phyloP scores from a whole-genome alignment of 2,329 filamentous ascomycete genomes.

The Ophiostoma pallidulum region DNA sequence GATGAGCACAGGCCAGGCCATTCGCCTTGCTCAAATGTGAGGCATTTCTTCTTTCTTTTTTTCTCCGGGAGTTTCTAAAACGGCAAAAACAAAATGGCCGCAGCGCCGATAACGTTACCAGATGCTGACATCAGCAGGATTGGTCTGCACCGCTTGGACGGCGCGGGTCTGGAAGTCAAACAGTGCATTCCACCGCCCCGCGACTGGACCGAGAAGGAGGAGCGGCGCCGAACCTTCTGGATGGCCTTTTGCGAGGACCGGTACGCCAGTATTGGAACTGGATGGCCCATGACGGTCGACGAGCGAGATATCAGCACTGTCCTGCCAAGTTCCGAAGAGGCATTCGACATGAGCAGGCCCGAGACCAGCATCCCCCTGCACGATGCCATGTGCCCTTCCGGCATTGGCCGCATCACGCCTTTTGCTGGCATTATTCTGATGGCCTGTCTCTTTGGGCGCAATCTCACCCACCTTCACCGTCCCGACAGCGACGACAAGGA shows the following conservation, averaged over 20 bases:
- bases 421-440: conserved; percentile 76
- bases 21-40: conserved; percentile 76
- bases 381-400: conserved; percentile 60
- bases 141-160: conserved; percentile 80
- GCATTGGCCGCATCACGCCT: conserved; percentile 64
- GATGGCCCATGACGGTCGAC: conserved; percentile 92
- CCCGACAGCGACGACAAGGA: conserved; percentile 74
- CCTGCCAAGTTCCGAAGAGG: conserved; percentile 73
- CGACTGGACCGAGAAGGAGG: conserved; percentile 92
- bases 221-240: conserved; percentile 89
- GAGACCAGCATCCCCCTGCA: conserved; percentile 61
- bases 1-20: conserved; percentile 77
- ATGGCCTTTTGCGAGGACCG: conserved; percentile 84
- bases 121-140: conserved; percentile 54
- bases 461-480: conserved; percentile 82
- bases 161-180: conserved; percentile 76
- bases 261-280: conserved; percentile 91
- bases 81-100: too few relatives aligned
- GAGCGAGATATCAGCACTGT: conserved; percentile 85
- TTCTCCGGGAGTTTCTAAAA: neutral
- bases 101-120: neutral
- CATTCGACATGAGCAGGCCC: conserved; percentile 70
- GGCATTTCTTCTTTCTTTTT: conserved; percentile 16
- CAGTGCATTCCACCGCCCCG: conserved; percentile 77
- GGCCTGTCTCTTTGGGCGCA: conserved; percentile 84